Conservation (phyloP, 805 yeast species). For the Wickerhamiella azyma region DNA sequence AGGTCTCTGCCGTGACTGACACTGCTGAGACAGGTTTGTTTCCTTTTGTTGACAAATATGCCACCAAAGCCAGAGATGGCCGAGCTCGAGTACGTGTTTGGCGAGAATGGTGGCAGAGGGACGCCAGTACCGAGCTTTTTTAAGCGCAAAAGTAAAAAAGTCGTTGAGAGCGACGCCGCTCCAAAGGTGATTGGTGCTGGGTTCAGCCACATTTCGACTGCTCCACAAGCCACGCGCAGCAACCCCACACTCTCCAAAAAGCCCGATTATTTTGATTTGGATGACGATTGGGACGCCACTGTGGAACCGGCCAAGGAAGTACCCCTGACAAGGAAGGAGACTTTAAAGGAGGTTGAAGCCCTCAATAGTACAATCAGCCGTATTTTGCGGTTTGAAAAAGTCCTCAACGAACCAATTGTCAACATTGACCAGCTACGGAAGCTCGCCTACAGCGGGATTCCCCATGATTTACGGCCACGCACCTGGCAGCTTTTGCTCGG, state of each 20-base stretch:
- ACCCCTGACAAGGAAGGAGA: conserved; percentile 4
- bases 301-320: conserved; percentile 29
- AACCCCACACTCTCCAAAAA: background rate
- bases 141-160: conserved; percentile 19
- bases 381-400: conserved; percentile 50
- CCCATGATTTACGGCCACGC: conserved; percentile 61
- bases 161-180: conserved; percentile 9
- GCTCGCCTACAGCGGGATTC: conserved; percentile 91
- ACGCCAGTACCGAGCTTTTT: conserved; percentile 41
- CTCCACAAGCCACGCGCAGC: background rate
- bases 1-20: no score
- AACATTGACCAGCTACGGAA: conserved; percentile 59
- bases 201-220: conserved; percentile 30
- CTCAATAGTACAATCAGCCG: conserved; percentile 48
- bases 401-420: conserved; percentile 41
- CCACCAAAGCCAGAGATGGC: conserved; percentile 17
- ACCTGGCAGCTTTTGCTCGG: conserved; percentile 88
- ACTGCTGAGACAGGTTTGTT: no score
- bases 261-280: conserved; percentile 46
- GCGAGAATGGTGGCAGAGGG: conserved; percentile 57
- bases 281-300: conserved; percentile 89
- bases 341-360: conserved; percentile 36
- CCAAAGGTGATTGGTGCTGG: conserved; percentile 41
- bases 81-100: conserved; percentile 43
- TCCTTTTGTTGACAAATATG: background rate